Percentiles rank a stretch among this genome's conserved stretches.
phyloP scores from a whole-genome alignment of 345 rosid genomes.

The Firmiana major region DNA sequence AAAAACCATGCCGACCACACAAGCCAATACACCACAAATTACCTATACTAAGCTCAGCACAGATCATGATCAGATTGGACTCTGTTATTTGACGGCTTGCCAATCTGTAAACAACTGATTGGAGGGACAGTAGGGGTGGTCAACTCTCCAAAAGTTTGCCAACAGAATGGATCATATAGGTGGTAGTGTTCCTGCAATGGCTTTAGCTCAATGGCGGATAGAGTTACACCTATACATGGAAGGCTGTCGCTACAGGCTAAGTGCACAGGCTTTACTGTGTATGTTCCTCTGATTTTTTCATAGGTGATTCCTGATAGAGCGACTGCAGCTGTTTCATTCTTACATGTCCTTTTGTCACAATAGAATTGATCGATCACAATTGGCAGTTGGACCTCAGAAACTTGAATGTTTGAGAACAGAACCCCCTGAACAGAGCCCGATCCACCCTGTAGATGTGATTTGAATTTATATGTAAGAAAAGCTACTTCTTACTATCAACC shows the following conservation, averaged over 20 bases:
- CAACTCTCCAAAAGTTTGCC: slow-evolving; percentile 83
- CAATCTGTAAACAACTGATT: slow-evolving; percentile 72
- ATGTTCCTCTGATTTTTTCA: slow-evolving; percentile 78
- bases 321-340: slow-evolving; percentile 80
- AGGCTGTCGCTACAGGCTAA: slow-evolving; percentile 88
- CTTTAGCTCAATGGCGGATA: slow-evolving; percentile 60
- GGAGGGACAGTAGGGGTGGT: slow-evolving; percentile 83
- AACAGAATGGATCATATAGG: slow-evolving; percentile 83
- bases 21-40: slow-evolving; percentile 34
- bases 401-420: slow-evolving; percentile 87
- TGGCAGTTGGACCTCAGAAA: slow-evolving; percentile 85
- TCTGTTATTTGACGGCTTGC: slow-evolving; percentile 75
- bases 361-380: slow-evolving; percentile 89
- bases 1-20: slow-evolving; percentile 49
- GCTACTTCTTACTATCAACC: not conserved
- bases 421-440: slow-evolving; percentile 84
- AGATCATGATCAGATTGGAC: slow-evolving; percentile 55
- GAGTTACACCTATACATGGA: slow-evolving; percentile 77
- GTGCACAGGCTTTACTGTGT: slow-evolving; percentile 86
- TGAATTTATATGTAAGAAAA: slow-evolving; percentile 17
- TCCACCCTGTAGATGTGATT: slow-evolving; percentile 72
- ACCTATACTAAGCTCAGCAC: slow-evolving; percentile 43
- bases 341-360: slow-evolving; percentile 71
- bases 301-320: slow-evolving; percentile 80
- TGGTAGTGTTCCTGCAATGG: slow-evolving; percentile 73